phyloP scores from a whole-genome alignment of 768 basidiomycete species.

The Collybia sordida region DNA sequence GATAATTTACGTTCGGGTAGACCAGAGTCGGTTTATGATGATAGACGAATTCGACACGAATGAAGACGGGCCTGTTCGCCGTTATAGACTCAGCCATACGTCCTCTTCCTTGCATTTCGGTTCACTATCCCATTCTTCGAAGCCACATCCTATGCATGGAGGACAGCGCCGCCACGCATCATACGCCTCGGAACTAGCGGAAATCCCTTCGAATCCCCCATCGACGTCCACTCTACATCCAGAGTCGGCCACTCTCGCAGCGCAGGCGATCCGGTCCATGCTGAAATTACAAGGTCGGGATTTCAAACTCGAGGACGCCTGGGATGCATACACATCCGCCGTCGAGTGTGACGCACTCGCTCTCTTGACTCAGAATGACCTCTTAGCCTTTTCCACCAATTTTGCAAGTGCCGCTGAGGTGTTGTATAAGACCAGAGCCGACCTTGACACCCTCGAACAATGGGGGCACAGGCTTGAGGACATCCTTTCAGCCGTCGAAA shows the following conservation, averaged over 20 bases:
- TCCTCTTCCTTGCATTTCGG: not conserved
- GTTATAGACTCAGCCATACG: conserved; percentile 6
- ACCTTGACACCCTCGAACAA: not conserved
- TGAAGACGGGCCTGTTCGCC: conserved; percentile 7
- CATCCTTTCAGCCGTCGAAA: not conserved
- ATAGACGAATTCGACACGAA: conserved; percentile 28
- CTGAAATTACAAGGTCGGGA: conserved; percentile 5
- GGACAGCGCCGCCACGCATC: conserved; percentile 26
- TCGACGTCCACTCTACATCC: not conserved
- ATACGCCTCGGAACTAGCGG: conserved; percentile 10
- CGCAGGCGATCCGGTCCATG: conserved; percentile 9
- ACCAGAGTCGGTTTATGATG: conserved; percentile 34
- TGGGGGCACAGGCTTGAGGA: conserved; percentile 1
- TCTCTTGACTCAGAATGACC: not conserved
- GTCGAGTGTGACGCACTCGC: conserved; percentile 9
- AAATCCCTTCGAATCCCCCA: not conserved
- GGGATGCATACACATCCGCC: conserved; percentile 34
- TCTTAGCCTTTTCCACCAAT: conserved; percentile 20
- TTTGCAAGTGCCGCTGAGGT: conserved; percentile 23
- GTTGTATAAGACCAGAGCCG: not conserved
- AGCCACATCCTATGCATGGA: not conserved
- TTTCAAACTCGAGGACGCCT: conserved; percentile 37
- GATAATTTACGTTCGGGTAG: conserved; percentile 14
- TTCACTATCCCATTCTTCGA: not conserved
- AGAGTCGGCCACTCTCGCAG: not conserved